A percentile compares a stretch with the other conserved stretches of the same genome.
phyloP scores from a whole-genome alignment of 2,329 filamentous ascomycete genomes.

The Penicillium brasilianum region DNA sequence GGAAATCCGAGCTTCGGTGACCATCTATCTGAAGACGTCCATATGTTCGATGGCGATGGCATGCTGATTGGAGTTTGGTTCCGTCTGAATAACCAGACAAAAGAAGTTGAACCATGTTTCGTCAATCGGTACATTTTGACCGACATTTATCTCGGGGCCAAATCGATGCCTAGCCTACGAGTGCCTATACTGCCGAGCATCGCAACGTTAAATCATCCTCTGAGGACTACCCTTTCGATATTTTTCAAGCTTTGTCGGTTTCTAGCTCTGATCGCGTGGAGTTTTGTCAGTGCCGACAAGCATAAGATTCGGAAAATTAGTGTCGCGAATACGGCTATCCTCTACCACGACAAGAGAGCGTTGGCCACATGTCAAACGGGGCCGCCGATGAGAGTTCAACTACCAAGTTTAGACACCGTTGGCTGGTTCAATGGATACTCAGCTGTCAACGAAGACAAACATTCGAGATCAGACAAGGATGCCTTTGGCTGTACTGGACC shows the following conservation, averaged over 20 bases:
- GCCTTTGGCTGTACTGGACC: not conserved
- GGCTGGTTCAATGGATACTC: conserved; percentile 70
- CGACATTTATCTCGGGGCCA: conserved; percentile 64
- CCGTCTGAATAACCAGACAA: conserved; percentile 45
- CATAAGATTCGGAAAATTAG: conserved; percentile 68
- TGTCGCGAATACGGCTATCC: conserved; percentile 69
- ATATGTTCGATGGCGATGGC: conserved; percentile 78
- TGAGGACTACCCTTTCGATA: not conserved
- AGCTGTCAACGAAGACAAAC: conserved; percentile 53
- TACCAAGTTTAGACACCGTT: conserved; percentile 69
- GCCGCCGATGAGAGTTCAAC: conserved; percentile 67
- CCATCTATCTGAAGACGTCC: conserved; percentile 65
- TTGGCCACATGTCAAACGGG: conserved; percentile 74
- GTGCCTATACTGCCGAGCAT: conserved; percentile 62
- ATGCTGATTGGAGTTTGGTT: conserved; percentile 74
- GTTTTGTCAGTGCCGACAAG: conserved; percentile 45
- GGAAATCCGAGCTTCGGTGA: conserved; percentile 68
- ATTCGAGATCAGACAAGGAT: not conserved
- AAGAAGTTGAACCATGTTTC: conserved; percentile 63
- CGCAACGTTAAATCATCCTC: conserved; percentile 2
- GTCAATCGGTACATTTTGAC: conserved; percentile 73
- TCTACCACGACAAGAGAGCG: conserved; percentile 71
- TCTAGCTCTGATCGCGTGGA: not conserved
- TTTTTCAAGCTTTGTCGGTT: conserved; percentile 4
- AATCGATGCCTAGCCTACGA: conserved; percentile 53